Percentiles rank a stretch among this genome's conserved stretches.
Evolutionary conservation across 345 rosid genomes (phyloP).

Genomic region (Chamaenerion angustifolium): DNA sequence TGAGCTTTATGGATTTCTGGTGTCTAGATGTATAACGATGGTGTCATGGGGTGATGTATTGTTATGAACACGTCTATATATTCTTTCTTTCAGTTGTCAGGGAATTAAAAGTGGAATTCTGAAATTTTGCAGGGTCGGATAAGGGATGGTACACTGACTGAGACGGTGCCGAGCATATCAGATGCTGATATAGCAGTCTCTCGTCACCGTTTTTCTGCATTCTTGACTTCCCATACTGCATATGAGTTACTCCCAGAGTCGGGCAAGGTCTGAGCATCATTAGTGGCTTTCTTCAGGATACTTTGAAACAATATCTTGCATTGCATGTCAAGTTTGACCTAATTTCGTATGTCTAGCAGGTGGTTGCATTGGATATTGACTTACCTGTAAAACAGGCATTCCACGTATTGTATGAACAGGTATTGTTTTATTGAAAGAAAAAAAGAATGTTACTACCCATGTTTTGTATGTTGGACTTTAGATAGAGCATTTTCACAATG

Average conservation of each 20-base stretch:
- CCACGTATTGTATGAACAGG: conserved; percentile 94
- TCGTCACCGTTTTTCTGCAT: conserved; percentile 49
- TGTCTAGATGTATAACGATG: too few species aligned
- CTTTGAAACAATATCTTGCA: neutral
- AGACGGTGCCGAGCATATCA: conserved; percentile 34
- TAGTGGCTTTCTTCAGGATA: conserved; percentile 1
- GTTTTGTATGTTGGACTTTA: too few species aligned
- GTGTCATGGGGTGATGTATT: too few species aligned
- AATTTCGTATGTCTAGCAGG: conserved; percentile 33
- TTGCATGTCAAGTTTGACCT: neutral
- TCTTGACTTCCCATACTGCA: conserved; percentile 65
- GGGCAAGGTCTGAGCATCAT: conserved; percentile 74
- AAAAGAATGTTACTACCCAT: too few species aligned
- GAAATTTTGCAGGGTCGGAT: conserved; percentile 10
- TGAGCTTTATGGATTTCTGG: too few species aligned
- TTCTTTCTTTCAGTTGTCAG: too few species aligned
- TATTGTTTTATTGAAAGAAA: conserved; percentile 7
- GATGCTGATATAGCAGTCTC: conserved; percentile 61
- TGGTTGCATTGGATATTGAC: conserved; percentile 81
- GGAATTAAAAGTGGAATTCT: too few species aligned
- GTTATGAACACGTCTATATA: too few species aligned
- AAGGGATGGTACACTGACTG: conserved; percentile 28
- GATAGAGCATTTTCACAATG: too few species aligned
- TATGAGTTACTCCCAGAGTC: conserved; percentile 96
- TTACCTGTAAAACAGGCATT: conserved; percentile 98